Conservation (phyloP, 2,329 filamentous ascomycete genomes). For the Stagonosporopsis rhizophila region DNA sequence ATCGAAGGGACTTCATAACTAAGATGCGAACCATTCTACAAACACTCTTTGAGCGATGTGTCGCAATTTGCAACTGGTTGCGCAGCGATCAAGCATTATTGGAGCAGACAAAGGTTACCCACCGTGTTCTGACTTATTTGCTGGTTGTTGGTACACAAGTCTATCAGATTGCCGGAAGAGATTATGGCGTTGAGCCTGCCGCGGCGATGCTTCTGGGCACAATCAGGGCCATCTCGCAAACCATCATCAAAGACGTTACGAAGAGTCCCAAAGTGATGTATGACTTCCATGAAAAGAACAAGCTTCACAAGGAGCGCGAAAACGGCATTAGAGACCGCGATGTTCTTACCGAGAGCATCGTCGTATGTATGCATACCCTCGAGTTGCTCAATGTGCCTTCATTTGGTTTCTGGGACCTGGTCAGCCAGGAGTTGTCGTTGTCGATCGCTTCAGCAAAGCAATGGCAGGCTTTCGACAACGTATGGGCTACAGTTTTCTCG, state of each 20-base stretch:
- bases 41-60: constrained; percentile 34
- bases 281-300: constrained; percentile 56
- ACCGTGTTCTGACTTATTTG: constrained; percentile 38
- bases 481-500: constrained; percentile 58
- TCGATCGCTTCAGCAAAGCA: constrained; percentile 28
- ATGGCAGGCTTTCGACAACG: constrained; percentile 45
- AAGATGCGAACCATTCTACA: constrained; percentile 53
- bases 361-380: constrained; percentile 57
- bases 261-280: constrained; percentile 49
- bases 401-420: constrained; percentile 54
- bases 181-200: constrained; percentile 21
- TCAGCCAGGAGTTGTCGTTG: constrained; percentile 46
- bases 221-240: constrained; percentile 45
- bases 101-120: background rate
- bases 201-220: constrained; percentile 35
- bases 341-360: constrained; percentile 54
- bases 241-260: constrained; percentile 48
- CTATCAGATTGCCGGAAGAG: constrained; percentile 40
- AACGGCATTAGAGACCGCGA: constrained; percentile 57
- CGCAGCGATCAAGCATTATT: background rate
- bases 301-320: constrained; percentile 52
- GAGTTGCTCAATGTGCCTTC: constrained; percentile 36
- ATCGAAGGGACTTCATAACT: constrained; percentile 57
- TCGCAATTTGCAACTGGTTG: background rate
- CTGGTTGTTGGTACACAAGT: constrained; percentile 43